Conservation (phyloP, 805 yeast species). For the Saccharomyces eubayanus region DNA sequence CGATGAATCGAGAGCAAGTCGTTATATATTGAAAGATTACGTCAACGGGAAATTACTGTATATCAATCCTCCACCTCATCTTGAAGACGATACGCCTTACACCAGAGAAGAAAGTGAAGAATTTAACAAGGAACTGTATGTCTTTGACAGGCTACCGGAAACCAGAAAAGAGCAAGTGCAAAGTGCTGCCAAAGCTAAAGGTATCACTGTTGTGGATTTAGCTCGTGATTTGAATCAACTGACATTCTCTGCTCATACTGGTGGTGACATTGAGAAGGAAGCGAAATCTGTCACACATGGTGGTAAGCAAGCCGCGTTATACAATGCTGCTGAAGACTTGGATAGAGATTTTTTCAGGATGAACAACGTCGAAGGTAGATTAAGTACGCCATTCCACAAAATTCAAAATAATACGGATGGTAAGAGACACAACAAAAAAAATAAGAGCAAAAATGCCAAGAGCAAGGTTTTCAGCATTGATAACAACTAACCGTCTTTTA, state of each 20-base stretch:
- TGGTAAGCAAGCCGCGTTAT: conserved; percentile 74
- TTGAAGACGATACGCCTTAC: conserved; percentile 46
- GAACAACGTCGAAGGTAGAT: conserved; percentile 53
- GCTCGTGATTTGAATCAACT: conserved; percentile 60
- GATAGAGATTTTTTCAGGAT: conserved; percentile 80
- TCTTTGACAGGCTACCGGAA: conserved; percentile 57
- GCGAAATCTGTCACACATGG: conserved; percentile 59
- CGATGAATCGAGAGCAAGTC: conserved; percentile 89
- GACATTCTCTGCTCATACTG: conserved; percentile 73
- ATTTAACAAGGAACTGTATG: conserved; percentile 72
- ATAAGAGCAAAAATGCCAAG: conserved; percentile 45
- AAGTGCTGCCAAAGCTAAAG: conserved; percentile 51
- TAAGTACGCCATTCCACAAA: conserved; percentile 69
- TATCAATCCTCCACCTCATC: conserved; percentile 80
- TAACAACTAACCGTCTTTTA: not conserved
- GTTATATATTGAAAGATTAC: conserved; percentile 87
- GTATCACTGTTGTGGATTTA: conserved; percentile 54
- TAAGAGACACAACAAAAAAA: conserved; percentile 68
- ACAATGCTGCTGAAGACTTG: conserved; percentile 71
- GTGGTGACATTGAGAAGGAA: conserved; percentile 36
- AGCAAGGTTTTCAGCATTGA: not conserved
- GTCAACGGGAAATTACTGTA: conserved; percentile 84
- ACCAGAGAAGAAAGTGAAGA: conserved; percentile 45
- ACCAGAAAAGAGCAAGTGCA: conserved; percentile 64
- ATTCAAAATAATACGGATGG: conserved; percentile 25